Conservation (phyloP, 495 filamentous ascomycete species). For the Tricharina praecox region DNA sequence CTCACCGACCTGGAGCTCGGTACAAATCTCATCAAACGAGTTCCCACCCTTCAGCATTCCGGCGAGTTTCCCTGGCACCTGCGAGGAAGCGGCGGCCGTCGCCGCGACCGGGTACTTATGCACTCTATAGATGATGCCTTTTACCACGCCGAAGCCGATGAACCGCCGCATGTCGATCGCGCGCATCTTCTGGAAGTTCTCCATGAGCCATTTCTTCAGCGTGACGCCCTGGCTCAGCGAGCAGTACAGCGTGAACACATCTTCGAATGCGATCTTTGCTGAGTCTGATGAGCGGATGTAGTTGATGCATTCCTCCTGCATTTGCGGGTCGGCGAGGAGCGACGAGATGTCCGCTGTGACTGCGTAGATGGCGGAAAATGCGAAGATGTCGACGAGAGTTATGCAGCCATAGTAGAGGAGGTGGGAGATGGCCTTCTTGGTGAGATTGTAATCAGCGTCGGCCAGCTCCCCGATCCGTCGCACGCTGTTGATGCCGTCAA, state of each 20-base stretch:
- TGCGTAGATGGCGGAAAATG: constrained; percentile 79
- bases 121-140: constrained; percentile 83
- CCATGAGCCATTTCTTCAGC: constrained; percentile 63
- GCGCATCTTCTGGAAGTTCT: constrained; percentile 44
- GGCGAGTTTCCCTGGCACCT: constrained; percentile 24
- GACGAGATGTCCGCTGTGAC: constrained; percentile 56
- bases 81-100: constrained; percentile 1
- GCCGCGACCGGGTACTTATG: constrained; percentile 62
- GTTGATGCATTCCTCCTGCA: constrained; percentile 70
- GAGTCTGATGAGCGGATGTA: constrained; percentile 43
- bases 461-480: constrained; percentile 65
- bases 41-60: constrained; percentile 50
- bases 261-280: constrained; percentile 30
- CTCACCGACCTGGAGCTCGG: constrained; percentile 44
- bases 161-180: constrained; percentile 76
- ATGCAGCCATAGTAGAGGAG: constrained; percentile 80
- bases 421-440: constrained; percentile 68
- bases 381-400: constrained; percentile 79
- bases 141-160: constrained; percentile 89
- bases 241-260: constrained; percentile 57
- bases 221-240: constrained; percentile 59
- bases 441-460: constrained; percentile 68
- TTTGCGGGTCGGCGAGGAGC: constrained; percentile 50
- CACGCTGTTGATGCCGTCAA: constrained; percentile 80
- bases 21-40: constrained; percentile 60